These are phyloP conservation scores for Venturia asperata DNA, from an alignment of 2,329 filamentous ascomycete genomes.

Conservation along the genomic window DNA sequence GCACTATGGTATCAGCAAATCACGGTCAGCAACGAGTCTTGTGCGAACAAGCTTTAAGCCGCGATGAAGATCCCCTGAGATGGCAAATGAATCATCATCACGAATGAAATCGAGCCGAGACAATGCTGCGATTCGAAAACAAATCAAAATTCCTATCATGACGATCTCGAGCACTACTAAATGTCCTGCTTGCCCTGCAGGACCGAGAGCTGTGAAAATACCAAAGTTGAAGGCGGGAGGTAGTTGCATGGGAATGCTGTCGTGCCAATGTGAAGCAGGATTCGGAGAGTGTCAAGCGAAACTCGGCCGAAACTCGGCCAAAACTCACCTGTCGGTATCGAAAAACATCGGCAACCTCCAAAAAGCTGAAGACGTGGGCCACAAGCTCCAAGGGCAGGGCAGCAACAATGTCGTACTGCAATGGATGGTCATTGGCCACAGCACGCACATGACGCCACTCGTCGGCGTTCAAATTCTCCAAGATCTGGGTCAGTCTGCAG, in stretches of 20 bases:
- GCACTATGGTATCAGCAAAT: background rate
- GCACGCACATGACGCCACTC: slow-evolving; percentile 1
- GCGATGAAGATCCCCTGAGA: background rate
- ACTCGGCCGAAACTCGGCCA: background rate
- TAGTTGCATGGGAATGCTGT: too few species aligned
- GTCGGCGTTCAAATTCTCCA: slow-evolving; percentile 8
- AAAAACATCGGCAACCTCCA: slow-evolving; percentile 14
- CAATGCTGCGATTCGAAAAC: too few species aligned
- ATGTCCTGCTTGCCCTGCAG: too few species aligned
- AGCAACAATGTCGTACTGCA: slow-evolving; percentile 7
- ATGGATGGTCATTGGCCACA: background rate
- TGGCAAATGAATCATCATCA: background rate
- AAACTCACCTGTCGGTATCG: slow-evolving; percentile 2
- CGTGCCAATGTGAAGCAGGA: too few species aligned
- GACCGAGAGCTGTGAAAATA: too few species aligned
- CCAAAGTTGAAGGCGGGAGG: too few species aligned
- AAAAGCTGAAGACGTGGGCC: slow-evolving; percentile 9
- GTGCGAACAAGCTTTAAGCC: background rate
- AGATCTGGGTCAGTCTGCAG: background rate
- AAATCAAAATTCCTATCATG: too few species aligned
- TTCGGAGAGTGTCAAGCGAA: background rate
- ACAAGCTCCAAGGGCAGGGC: slow-evolving; percentile 2
- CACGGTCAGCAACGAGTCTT: background rate
- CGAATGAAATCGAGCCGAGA: background rate
- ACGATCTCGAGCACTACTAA: too few species aligned